Base-by-base conservation (phyloP, 2,329 filamentous ascomycete genomes). In the Cladobotryum protrusum region DNA sequence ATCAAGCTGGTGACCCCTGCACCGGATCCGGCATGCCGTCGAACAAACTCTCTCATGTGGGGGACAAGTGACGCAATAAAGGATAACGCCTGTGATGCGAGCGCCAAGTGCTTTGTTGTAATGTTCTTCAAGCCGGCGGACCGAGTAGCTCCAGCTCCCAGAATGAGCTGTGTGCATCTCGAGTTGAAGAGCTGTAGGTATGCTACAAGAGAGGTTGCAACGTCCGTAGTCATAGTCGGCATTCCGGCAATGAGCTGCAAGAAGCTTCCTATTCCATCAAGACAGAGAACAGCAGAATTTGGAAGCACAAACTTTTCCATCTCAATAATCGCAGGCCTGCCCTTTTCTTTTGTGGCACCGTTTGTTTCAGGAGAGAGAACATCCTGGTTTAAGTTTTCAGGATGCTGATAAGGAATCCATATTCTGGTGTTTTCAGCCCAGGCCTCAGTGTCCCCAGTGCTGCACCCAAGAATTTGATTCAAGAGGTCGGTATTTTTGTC, bases 181-280 rank as follows among this genome's bases (percentile, higher is more conserved):
- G 90, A 96, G 67, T 99, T 96, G 76, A 97, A 99, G 4, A 95
- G 77, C 57, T 93, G 88, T 13, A 97, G 77, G 62, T 95, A 95
- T 18, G 93, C 85, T 39, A 96, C 75, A 11, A 99, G 78, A 1
- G 84, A 85, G 3, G 80, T 74, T 0, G 89, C 87, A 47, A 96
- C 85, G 52, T 96, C 90, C 2, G 84, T 76, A 1, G 89, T 87
- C 82, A 96, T 91, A 53, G 86, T 92, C 1, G 93, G 92, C 50
- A 97, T 92, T 32, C 85, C 85, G 5, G 87, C 78, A 50, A 92
- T 85, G 4, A 99, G 78, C 54, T 87, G 87, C 56, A 96, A 76
- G 67, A 95, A 95, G 14, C 84, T 81, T 52, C 89, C 85, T 56
- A 96, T 85, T 45, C 88, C 89, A 50, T 83, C 79, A 48, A 99